Percentiles rank a stretch among this genome's conserved stretches.
phyloP scores from a whole-genome alignment of 2,329 filamentous ascomycete species.

The Trichoderma oligosporum region DNA sequence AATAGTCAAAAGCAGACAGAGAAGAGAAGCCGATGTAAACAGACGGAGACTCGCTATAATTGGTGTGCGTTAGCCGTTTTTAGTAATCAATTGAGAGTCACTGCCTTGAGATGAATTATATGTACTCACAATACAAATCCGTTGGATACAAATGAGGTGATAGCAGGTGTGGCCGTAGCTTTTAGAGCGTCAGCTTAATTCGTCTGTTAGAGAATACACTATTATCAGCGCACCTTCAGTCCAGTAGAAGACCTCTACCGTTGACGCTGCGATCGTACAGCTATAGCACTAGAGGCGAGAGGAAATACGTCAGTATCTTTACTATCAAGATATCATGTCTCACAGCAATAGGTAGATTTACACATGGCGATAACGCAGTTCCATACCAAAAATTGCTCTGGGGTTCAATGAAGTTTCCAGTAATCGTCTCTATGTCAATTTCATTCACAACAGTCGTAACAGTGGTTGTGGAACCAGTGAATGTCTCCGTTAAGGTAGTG shows the following conservation, averaged over 20 bases:
- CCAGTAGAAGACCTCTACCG: slow-evolving; percentile 18
- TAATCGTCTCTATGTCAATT: background rate
- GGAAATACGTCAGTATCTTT: background rate
- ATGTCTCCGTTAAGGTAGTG: background rate
- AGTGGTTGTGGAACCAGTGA: background rate
- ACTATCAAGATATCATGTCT: background rate
- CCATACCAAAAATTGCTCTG: slow-evolving; percentile 10
- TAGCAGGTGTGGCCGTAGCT: background rate
- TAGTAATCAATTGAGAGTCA: background rate
- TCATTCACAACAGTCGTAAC: slow-evolving; percentile 1
- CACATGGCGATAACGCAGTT: slow-evolving; percentile 14
- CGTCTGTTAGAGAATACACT: background rate
- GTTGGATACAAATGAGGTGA: slow-evolving; percentile 15
- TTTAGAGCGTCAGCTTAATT: background rate
- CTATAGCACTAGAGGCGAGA: slow-evolving; percentile 16
- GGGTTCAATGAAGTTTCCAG: slow-evolving; percentile 6
- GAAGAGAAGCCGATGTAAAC: slow-evolving; percentile 19
- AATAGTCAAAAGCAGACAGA: slow-evolving; percentile 16
- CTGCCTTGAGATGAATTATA: background rate
- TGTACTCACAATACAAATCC: slow-evolving; percentile 13
- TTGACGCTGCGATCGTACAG: slow-evolving; percentile 14
- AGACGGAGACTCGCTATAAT: slow-evolving; percentile 12
- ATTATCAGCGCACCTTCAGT: background rate
- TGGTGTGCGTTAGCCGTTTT: background rate
- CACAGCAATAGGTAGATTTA: background rate